A percentile compares a stretch with the other conserved stretches of the same genome.
Conservation (phyloP, 108 stramenopile genomes). For the Aurantiochytrium sp. region DNA sequence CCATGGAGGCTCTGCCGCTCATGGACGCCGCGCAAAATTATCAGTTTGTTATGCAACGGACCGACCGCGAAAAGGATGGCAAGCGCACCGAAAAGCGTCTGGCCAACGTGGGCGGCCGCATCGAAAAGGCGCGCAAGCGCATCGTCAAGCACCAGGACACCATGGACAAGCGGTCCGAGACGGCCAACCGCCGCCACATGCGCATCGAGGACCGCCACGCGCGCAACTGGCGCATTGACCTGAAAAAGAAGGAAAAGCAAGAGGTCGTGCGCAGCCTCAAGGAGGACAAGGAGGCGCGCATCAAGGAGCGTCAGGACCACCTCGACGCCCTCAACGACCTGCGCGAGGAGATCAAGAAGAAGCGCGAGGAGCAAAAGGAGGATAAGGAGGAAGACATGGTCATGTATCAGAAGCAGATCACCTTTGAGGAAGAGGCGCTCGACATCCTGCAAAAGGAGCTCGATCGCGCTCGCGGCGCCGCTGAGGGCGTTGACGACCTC, state of each 20-base stretch:
- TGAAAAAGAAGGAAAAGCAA: background rate
- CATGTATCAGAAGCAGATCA: background rate
- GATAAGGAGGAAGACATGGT: background rate
- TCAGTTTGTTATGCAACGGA: background rate
- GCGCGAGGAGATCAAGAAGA: constrained; percentile 30
- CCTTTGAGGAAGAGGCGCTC: background rate
- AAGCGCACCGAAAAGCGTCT: background rate
- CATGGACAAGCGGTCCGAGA: background rate
- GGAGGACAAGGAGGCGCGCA: background rate
- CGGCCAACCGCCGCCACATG: constrained; percentile 6
- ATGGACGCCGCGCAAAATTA: background rate
- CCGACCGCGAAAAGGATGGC: background rate
- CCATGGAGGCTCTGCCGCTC: background rate
- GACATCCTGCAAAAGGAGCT: background rate
- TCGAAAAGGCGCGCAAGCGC: background rate
- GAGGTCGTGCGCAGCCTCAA: background rate
- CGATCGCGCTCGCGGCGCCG: background rate
- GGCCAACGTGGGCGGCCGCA: background rate
- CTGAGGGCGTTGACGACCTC: background rate
- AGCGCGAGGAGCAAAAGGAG: background rate
- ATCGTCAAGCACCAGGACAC: constrained; percentile 16
- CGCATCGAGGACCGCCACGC: constrained; percentile 11
- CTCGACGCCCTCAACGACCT: constrained; percentile 15
- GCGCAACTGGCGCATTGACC: background rate
- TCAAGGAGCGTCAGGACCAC: background rate